Base-by-base conservation (phyloP, 164 flowering plant genomes). In the Aristolochia fimbriata region DNA sequence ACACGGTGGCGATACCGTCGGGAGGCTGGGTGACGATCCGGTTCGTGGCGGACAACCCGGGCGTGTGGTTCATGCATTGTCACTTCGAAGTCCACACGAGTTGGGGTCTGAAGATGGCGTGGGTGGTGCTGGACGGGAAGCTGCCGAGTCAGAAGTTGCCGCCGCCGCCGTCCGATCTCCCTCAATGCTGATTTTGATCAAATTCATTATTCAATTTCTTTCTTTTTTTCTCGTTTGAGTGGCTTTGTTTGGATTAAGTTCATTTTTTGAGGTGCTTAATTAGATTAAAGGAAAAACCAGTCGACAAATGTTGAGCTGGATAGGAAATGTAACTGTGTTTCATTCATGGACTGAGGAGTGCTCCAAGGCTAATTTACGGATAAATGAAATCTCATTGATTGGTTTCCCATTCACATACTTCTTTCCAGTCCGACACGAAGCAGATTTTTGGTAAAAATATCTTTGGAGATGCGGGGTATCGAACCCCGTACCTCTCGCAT, bases 401-500 rank as follows among this genome's bases (percentile, higher is more conserved):
- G 43, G 11, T 3, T 37, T 27, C 5, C 5, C 30, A 27, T 27
- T 27, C 30, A 27, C 30, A 5, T 2, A 5, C 5, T 27, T 27
- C 30, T 27, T 27, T 27, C 3, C 5, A 27, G n/a, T n/a, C n/a
- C n/a, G n/a, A n/a, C n/a, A n/a, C n/a, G n/a, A n/a, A n/a, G n/a
- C n/a, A n/a, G n/a, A n/a, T n/a, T n/a, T n/a, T n/a, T n/a, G n/a
- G n/a, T n/a, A n/a, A n/a, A 27, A 27, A 27, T 27, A 27, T 27
- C n/a, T n/a, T 43, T 84, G 88, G 92, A 85, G 88, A 85, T 81
- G 87, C 88, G 74, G 82, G 88, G 88, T 71, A 81, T 80, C 92
- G 81, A 87, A 83, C 96, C 89, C 86, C 72, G 89, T 82, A 74
- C 89, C 91, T 86, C 90, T 83, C 88, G 86, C 90, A 83, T 85